phyloP scores from a whole-genome alignment of 805 yeast genomes.

The Clavispora phyllophila region DNA sequence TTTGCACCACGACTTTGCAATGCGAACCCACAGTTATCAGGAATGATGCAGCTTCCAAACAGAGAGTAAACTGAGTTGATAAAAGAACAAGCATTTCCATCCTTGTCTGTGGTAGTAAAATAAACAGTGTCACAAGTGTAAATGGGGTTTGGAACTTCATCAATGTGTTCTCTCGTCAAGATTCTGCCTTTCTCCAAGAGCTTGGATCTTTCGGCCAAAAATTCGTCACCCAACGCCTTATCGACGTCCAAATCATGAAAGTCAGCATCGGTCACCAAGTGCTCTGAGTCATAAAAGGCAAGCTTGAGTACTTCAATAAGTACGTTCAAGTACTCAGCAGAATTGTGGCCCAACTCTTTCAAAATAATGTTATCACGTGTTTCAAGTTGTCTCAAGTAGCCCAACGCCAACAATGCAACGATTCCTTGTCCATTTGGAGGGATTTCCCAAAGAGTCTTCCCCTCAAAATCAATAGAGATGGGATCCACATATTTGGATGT shows the following conservation, averaged over 20 bases:
- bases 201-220: conserved; percentile 7
- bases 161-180: conserved; percentile 10
- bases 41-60: conserved; percentile 69
- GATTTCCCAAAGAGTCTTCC: conserved; percentile 63
- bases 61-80: conserved; percentile 67
- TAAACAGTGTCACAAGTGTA: conserved; percentile 15
- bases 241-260: conserved; percentile 34
- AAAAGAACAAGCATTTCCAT: conserved; percentile 58
- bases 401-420: conserved; percentile 67
- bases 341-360: conserved; percentile 50
- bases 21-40: conserved; percentile 60
- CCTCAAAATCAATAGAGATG: conserved; percentile 47
- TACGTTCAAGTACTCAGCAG: conserved; percentile 63
- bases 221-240: conserved; percentile 34
- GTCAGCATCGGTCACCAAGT: conserved; percentile 60
- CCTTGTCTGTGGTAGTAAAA: conserved; percentile 11
- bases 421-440: conserved; percentile 85
- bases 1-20: conserved; percentile 76
- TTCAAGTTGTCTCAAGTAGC: conserved; percentile 55
- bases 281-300: conserved; percentile 72
- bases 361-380: conserved; percentile 39
- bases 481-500: conserved; percentile 63
- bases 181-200: conserved; percentile 4
- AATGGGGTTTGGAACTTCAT: conserved; percentile 13
- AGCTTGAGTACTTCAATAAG: conserved; percentile 68